Evolutionary conservation across 768 basidiomycete species (phyloP).

Genomic region (Mycena rebaudengoi): DNA sequence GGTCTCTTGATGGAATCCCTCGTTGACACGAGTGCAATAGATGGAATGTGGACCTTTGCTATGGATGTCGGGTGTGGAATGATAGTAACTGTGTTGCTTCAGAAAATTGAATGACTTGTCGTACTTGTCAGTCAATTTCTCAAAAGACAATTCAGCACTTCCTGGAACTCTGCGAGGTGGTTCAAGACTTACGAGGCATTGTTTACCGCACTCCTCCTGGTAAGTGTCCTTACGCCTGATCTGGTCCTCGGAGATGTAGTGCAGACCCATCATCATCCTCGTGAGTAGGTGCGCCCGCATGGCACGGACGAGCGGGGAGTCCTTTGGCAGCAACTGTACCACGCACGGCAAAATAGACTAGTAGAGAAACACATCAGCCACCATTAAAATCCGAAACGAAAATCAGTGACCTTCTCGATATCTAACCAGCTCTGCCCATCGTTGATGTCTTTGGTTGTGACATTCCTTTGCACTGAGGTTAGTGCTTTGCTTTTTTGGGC

Average conservation of each 20-base stretch:
- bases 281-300: constrained; percentile 10
- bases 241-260: constrained; percentile 16
- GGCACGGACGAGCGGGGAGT: constrained; percentile 15
- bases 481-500: too few relatives aligned
- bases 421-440: constrained; percentile 6
- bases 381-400: too few relatives aligned
- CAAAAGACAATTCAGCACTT: neutral
- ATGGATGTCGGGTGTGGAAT: neutral
- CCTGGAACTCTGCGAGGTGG: neutral
- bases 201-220: constrained; percentile 3
- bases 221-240: constrained; percentile 14
- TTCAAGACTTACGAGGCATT: neutral
- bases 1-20: constrained; percentile 8
- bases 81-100: neutral
- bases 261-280: constrained; percentile 20
- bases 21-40: constrained; percentile 21
- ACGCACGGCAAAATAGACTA: constrained; percentile 20
- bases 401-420: constrained; percentile 8
- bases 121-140: neutral
- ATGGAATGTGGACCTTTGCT: constrained; percentile 8
- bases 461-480: too few relatives aligned
- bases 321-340: constrained; percentile 8
- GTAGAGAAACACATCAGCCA: neutral
- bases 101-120: neutral
- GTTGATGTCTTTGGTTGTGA: too few relatives aligned